Conservation (phyloP, 2,329 filamentous ascomycete genomes). For the Sordariomycetes sp. region DNA sequence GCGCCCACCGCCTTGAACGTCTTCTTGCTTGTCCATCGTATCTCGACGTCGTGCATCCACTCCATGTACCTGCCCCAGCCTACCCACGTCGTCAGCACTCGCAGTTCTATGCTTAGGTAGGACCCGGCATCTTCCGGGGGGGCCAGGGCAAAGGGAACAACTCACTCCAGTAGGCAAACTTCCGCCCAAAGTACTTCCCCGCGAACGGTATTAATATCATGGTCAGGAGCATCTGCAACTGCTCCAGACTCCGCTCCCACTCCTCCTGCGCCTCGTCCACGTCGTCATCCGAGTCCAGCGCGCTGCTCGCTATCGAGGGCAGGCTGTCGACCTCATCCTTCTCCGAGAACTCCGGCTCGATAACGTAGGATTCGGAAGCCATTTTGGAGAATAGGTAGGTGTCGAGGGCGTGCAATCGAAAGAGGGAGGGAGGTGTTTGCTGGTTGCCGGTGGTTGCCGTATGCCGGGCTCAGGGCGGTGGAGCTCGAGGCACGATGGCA, state of each 20-base stretch:
- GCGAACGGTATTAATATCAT: slow-evolving; percentile 92
- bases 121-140: neutral
- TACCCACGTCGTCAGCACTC: neutral
- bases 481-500: neutral
- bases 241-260: slow-evolving; percentile 90
- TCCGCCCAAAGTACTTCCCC: slow-evolving; percentile 90
- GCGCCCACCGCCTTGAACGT: slow-evolving; percentile 53
- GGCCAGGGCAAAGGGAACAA: neutral
- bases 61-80: slow-evolving; percentile 64
- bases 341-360: slow-evolving; percentile 35
- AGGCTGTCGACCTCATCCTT: slow-evolving; percentile 53
- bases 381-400: neutral
- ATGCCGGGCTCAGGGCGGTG: neutral
- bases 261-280: slow-evolving; percentile 84
- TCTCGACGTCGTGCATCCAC: slow-evolving; percentile 77
- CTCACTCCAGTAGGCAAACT: slow-evolving; percentile 94
- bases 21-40: slow-evolving; percentile 53
- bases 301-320: slow-evolving; percentile 44
- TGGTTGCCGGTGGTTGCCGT: neutral
- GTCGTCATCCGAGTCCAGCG: slow-evolving; percentile 38
- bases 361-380: slow-evolving; percentile 37
- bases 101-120: neutral
- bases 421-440: neutral
- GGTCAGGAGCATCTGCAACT: slow-evolving; percentile 82
- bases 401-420: neutral